A percentile compares a stretch with the other conserved stretches of the same genome.
These are phyloP conservation scores for Silene coronaria DNA, from an alignment of 179 eudicot genomes.

Conservation along the genomic window DNA sequence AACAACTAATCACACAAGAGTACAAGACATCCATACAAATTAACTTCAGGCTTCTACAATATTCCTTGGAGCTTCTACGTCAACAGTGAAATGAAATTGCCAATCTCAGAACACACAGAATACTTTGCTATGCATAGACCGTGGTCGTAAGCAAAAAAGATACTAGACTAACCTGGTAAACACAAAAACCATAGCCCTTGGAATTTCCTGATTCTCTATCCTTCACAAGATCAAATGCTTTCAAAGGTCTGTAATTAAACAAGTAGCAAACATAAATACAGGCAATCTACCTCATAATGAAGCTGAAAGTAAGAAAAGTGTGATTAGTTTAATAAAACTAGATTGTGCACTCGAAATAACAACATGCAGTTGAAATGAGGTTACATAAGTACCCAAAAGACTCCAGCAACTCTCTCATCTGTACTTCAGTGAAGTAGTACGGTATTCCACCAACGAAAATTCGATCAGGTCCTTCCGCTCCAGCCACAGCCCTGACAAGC, in stretches of 20 bases:
- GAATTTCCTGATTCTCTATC: constrained; percentile 88
- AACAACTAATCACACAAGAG: constrained; percentile 5
- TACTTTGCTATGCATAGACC: neutral
- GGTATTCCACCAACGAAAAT: constrained; percentile 86
- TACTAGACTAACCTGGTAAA: constrained; percentile 52
- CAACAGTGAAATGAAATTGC: neutral
- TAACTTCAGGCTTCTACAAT: neutral
- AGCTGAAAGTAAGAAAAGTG: constrained; percentile 1
- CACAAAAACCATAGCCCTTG: constrained; percentile 83
- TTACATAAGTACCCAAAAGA: constrained; percentile 58
- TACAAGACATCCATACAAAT: constrained; percentile 6
- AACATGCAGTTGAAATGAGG: neutral
- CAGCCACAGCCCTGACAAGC: constrained; percentile 48
- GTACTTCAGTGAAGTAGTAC: constrained; percentile 68
- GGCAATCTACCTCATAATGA: neutral
- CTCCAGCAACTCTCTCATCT: constrained; percentile 69
- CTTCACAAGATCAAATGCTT: constrained; percentile 81
- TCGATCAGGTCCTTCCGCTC: constrained; percentile 74
- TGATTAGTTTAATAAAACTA: neutral
- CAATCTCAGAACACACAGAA: neutral
- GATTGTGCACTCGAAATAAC: neutral
- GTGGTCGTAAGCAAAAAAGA: neutral
- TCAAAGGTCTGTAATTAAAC: constrained; percentile 44
- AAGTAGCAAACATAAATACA: constrained; percentile 14
- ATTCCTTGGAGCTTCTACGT: neutral